Evolutionary conservation across 1,139 yeast species (phyloP).

Genomic region (Candida smagusa): DNA sequence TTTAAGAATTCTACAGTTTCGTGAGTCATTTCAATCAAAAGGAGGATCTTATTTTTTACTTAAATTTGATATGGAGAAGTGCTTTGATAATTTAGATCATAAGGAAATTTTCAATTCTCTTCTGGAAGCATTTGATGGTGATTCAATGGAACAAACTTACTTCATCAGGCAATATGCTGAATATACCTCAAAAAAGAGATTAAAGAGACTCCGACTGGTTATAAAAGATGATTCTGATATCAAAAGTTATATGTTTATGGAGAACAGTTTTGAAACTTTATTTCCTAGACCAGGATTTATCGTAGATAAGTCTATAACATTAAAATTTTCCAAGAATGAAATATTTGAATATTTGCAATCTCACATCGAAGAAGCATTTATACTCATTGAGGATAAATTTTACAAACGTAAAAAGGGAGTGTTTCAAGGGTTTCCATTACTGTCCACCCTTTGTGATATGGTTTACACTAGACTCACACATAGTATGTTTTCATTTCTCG

Average conservation of each 20-base stretch:
- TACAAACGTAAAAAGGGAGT: conserved; percentile 60
- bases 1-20: conserved; percentile 21
- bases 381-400: conserved; percentile 11
- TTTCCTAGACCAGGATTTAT: conserved; percentile 2
- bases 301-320: conserved; percentile 28
- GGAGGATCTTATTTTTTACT: conserved; percentile 32
- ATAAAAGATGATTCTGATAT: conserved; percentile 14
- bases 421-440: conserved; percentile 83
- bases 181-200: conserved; percentile 3
- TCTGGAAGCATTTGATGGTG: conserved; percentile 21
- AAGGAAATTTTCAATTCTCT: conserved; percentile 35
- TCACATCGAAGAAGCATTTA: conserved; percentile 25
- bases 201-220: conserved; percentile 11
- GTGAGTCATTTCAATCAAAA: conserved; percentile 12
- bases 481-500: conserved; percentile 32
- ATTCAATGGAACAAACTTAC: conserved; percentile 18
- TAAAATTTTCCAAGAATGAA: conserved; percentile 21
- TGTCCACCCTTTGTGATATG: conserved; percentile 72
- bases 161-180: conserved; percentile 21
- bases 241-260: conserved; percentile 12
- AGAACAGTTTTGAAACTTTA: neutral
- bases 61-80: conserved; percentile 75
- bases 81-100: conserved; percentile 76
- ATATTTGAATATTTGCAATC: conserved; percentile 21
- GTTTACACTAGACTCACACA: conserved; percentile 64